Evolutionary conservation across 148 eudicot species (phyloP), one percentile per base, ranked within the genome.

Genomic region (Agrostemma githago): DNA sequence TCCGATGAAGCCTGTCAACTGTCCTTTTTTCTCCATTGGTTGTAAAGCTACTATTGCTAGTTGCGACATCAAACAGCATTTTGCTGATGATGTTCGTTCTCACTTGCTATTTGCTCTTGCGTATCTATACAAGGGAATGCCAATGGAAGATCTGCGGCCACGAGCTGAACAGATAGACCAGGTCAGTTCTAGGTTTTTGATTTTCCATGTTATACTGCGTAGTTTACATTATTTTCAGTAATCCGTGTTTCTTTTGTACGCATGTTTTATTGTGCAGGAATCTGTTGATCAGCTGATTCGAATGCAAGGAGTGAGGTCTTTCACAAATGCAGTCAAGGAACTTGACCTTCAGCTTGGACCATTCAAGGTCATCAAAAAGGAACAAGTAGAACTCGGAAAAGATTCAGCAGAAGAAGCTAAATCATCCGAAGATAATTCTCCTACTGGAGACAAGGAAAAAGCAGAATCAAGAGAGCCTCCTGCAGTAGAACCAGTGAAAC

Each of bases 1-100:
- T 74, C 89, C 96, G 3, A 92, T 92, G 97, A 95, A 92, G 83
- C 99, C 87, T 43, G 84, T 90, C 19, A 90, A 85, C 56, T 95
- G 99, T 81, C 88, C 96, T 5, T 95, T 95, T 77, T 87, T 81
- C 80, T 85, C 87, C 17, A 83, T 92, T 61, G 97, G 99, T 42
- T 95, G 99, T 66, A 84, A 83, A 68, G 84, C 89, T 63, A 77
- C 80, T 34, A 71, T 90, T 61, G 92, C 99, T 21, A 86, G 83
- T 39, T 71, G 83, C 79, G 86, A 74, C 70, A 79, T 86, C 14
- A 87, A 82, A n/a, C 82, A 95, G 69, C 99, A 95, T 72, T 80
- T 83, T 57, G 62, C 74, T 43, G 89, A 87, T 62, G 79, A 84
- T 81, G 77, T 90, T 11, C 81, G 68, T 71, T 77, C 81, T 64